Evolutionary conservation across 305 asterid genomes (phyloP).

Genomic region (Fraxinus paxiana): DNA sequence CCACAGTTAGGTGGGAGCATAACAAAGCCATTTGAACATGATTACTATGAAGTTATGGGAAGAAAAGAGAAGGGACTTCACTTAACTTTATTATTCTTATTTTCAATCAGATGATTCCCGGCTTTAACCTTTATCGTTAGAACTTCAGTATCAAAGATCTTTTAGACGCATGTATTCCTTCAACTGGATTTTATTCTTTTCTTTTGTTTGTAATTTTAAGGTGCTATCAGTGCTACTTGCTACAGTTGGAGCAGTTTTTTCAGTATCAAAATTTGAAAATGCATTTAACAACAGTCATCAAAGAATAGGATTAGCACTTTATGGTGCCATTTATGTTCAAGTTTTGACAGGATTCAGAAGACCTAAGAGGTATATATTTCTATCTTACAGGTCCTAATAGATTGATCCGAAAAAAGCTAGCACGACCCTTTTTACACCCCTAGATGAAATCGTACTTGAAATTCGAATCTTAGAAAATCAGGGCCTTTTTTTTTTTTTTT

Average conservation of each 20-base stretch:
- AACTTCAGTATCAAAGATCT: neutral
- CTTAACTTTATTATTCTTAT: neutral
- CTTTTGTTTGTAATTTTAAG: conserved; percentile 27
- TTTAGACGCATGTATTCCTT: neutral
- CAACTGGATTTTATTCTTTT: neutral
- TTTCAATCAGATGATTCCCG: neutral
- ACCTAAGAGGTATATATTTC: conserved; percentile 51
- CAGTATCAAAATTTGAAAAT: conserved; percentile 68
- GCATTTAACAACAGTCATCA: conserved; percentile 69
- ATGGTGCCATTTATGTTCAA: conserved; percentile 61
- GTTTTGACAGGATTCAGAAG: conserved; percentile 51
- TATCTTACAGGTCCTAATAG: neutral
- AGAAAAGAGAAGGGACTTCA: neutral
- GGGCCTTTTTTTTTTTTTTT: neutral
- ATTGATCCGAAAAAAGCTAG: neutral
- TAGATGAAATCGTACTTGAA: neutral
- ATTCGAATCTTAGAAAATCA: neutral
- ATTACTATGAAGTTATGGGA: neutral
- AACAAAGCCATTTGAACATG: neutral
- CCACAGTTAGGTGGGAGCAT: conserved; percentile 37
- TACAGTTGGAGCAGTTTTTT: conserved; percentile 62
- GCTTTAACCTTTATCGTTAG: neutral
- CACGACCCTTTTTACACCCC: neutral
- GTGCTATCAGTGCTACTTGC: conserved; percentile 52
- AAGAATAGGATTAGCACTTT: conserved; percentile 76